Base-by-base conservation (phyloP, 2,329 filamentous ascomycete genomes). In the Ilyonectria destructans region DNA sequence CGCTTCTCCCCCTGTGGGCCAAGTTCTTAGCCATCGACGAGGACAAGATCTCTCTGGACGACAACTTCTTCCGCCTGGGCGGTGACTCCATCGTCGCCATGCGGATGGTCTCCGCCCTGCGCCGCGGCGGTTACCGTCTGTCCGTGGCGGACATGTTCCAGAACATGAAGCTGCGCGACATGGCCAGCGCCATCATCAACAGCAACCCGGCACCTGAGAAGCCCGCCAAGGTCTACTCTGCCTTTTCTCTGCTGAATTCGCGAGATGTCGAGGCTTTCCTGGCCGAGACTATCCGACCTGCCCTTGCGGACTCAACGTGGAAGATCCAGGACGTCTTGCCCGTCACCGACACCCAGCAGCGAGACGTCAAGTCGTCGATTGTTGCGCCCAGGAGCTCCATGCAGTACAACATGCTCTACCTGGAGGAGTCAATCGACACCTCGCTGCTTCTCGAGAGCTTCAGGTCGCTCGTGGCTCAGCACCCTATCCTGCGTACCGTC, bases 361-460 rank as follows among this genome's bases (percentile, higher is more conserved):
- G 67, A 3, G 75, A 77, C 26, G 71, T 77, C 13, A 70, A 67
- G 45, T 67, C 73, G 5, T 74, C 75, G 1, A 59, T 77, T 1
- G 71, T 55, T 29, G 46, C 61, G 2, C 74, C 71, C 0, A 64
- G 75, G 54, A 77, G 75, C 68, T 72, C 75, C 0, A 51, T 77
- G 12, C 75, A 77, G 19, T 77, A 77, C 61, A 77, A 77, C 45
- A 77, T 77, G 75, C 69, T 77, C 4, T 77, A 77, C 56, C 19
- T 77, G 40, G 74, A 77, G 1, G 62, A 66, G 29, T 73, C 75
- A 7, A 72, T 76, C 21, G 72, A 76, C 10, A 67, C 55, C 0
- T 6, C 52, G 2, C 65, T 49, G 2, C 70, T 77, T 3, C 26
- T 75, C 0, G 62, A 72, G 0, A 72, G 67, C 60, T 77, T 77